A percentile compares a stretch with the other conserved stretches of the same genome.
Evolutionary conservation across 768 basidiomycete species (phyloP).

Genomic region (Asterophora parasitica): DNA sequence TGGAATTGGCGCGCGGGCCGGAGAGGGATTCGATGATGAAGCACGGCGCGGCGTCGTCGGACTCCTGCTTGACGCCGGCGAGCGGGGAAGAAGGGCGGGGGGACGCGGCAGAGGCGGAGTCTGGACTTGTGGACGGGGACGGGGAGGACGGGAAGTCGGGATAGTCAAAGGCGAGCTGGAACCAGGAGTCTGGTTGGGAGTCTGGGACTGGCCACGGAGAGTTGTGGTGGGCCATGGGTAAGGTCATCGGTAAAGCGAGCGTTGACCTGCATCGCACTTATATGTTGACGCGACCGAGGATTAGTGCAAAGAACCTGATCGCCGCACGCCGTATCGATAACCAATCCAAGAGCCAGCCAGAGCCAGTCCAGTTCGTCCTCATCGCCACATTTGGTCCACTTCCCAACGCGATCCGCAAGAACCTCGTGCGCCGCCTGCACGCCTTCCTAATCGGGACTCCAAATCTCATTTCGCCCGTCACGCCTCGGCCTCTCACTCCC

Average conservation of each 20-base stretch:
- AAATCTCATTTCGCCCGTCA: not conserved
- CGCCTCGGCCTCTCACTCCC: constrained; percentile 1
- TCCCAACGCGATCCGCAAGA: constrained; percentile 21
- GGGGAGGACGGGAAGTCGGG: constrained; percentile 7
- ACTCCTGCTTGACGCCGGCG: constrained; percentile 33
- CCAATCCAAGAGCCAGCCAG: too few species aligned
- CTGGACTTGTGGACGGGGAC: constrained; percentile 17
- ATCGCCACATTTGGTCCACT: not conserved
- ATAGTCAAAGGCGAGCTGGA: too few species aligned
- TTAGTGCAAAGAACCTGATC: constrained; percentile 26
- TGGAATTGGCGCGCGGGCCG: constrained; percentile 14
- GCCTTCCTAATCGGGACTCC: constrained; percentile 10
- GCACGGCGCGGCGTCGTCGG: constrained; percentile 32
- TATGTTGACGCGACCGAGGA: constrained; percentile 27
- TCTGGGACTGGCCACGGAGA: too few species aligned
- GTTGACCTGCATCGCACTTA: not conserved
- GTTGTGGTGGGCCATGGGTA: too few species aligned
- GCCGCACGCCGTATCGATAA: constrained; percentile 13
- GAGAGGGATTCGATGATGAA: constrained; percentile 42
- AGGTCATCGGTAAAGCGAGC: too few species aligned
- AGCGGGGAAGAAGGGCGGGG: constrained; percentile 8
- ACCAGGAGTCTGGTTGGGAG: too few species aligned
- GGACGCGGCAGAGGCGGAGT: constrained; percentile 7
- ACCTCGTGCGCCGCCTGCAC: constrained; percentile 15
- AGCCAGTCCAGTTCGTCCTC: not conserved